These are phyloP conservation scores for Sphaerobolus stellatus DNA, from an alignment of 1,284 basidiomycete genomes.

Conservation along the genomic window DNA sequence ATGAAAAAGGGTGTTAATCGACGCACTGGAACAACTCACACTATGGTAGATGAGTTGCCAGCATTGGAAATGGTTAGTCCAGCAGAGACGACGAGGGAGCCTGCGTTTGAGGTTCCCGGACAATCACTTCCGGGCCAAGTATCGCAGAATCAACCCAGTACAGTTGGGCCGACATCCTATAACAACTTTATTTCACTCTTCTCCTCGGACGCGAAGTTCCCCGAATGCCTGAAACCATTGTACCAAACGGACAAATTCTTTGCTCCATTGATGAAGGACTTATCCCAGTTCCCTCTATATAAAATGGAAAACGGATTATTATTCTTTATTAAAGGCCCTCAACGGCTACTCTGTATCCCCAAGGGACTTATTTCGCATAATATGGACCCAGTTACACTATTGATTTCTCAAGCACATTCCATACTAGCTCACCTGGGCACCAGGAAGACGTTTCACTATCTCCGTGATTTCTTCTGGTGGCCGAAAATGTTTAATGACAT, in stretches of 20 bases:
- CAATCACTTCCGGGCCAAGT: too few species aligned
- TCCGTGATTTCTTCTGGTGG: constrained; percentile 38
- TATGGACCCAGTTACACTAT: constrained; percentile 26
- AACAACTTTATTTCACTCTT: too few species aligned
- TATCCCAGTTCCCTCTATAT: constrained; percentile 14
- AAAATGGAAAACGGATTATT: constrained; percentile 3
- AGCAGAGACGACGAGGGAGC: too few species aligned
- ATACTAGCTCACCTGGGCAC: constrained; percentile 34
- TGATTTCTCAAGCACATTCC: constrained; percentile 35
- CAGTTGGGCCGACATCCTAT: too few species aligned
- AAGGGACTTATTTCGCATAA: constrained; percentile 22
- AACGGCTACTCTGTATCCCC: constrained; percentile 35
- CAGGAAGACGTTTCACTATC: constrained; percentile 30
- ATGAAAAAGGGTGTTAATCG: too few species aligned
- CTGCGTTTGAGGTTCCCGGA: too few species aligned
- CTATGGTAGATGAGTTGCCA: too few species aligned
- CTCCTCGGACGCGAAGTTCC: too few species aligned
- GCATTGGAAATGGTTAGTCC: too few species aligned
- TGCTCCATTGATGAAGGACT: constrained; percentile 4
- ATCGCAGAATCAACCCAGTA: too few species aligned
- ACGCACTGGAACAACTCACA: too few species aligned
- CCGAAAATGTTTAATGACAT: constrained; percentile 28
- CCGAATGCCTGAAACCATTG: constrained; percentile 1
- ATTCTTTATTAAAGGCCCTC: constrained; percentile 8
- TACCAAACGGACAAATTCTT: constrained; percentile 14